These are phyloP conservation scores for Cadophora malorum DNA, from an alignment of 2,329 filamentous ascomycete species.

Conservation along the genomic window DNA sequence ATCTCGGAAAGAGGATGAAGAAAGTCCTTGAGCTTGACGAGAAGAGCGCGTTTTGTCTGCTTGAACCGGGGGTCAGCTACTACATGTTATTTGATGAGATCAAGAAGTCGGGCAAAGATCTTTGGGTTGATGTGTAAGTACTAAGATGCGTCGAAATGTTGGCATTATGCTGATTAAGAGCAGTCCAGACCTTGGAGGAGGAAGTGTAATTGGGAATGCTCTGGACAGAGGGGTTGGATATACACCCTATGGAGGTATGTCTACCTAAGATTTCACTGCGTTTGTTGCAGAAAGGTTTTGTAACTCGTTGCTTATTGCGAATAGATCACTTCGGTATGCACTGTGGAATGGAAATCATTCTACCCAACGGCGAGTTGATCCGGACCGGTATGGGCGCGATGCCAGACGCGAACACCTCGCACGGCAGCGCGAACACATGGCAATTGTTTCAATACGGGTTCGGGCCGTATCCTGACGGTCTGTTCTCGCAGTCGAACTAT, in stretches of 20 bases:
- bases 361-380: constrained; percentile 53
- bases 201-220: constrained; percentile 53
- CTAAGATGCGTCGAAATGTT: not conserved
- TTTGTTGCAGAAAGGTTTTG: not conserved
- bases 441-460: constrained; percentile 50
- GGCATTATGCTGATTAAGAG: not conserved
- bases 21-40: constrained; percentile 57
- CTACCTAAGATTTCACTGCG: not conserved
- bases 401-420: constrained; percentile 42
- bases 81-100: constrained; percentile 56
- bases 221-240: constrained; percentile 53
- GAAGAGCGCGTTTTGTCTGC: constrained; percentile 55
- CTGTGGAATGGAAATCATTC: constrained; percentile 52
- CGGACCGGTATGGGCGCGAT: constrained; percentile 56
- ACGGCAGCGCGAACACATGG: constrained; percentile 48
- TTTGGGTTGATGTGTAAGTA: constrained; percentile 27
- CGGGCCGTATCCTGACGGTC: constrained; percentile 50
- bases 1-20: constrained; percentile 57
- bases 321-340: constrained; percentile 49
- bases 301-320: not conserved
- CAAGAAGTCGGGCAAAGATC: constrained; percentile 41
- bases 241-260: constrained; percentile 48
- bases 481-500: constrained; percentile 60
- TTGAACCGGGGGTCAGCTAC: constrained; percentile 62
- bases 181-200: constrained; percentile 47